Conservation (phyloP, 805 yeast species). For the Naumovozyma baii region DNA sequence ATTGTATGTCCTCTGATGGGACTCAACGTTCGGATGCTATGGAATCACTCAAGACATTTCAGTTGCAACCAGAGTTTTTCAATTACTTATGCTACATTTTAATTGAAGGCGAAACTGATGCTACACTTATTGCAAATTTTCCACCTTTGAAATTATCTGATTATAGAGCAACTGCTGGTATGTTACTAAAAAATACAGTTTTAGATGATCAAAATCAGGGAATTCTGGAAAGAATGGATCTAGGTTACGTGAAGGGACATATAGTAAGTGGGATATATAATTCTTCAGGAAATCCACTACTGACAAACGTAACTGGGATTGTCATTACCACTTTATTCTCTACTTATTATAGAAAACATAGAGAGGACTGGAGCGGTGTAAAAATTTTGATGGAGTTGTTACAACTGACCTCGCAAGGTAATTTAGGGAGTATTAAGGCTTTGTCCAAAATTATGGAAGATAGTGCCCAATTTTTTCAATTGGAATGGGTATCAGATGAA, state of each 20-base stretch:
- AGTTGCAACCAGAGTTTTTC: conserved; percentile 63
- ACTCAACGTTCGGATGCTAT: conserved; percentile 56
- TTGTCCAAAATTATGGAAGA: conserved; percentile 87
- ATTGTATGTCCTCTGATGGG: conserved; percentile 57
- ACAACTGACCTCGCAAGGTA: conserved; percentile 43
- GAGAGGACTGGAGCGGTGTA: conserved; percentile 45
- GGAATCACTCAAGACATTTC: conserved; percentile 61
- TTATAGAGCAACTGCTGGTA: conserved; percentile 76
- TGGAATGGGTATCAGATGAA: conserved; percentile 43
- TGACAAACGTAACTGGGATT: conserved; percentile 83
- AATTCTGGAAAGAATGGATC: conserved; percentile 21
- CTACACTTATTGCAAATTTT: conserved; percentile 29
- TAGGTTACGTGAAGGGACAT: conserved; percentile 36
- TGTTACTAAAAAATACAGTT: conserved; percentile 72
- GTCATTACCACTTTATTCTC: conserved; percentile 77
- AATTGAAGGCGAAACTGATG: conserved; percentile 41
- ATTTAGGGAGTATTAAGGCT: conserved; percentile 49
- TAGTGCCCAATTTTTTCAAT: conserved; percentile 53
- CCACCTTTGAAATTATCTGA: conserved; percentile 18
- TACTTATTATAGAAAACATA: conserved; percentile 31
- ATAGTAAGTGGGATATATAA: conserved; percentile 34
- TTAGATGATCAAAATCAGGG: conserved; percentile 27
- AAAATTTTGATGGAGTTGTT: conserved; percentile 57
- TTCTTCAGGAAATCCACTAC: conserved; percentile 31
- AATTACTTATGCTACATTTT: conserved; percentile 69